A percentile compares a stretch with the other conserved stretches of the same genome.
These are phyloP conservation scores for Eutypa lata DNA, from an alignment of 2,329 filamentous ascomycete species.

Conservation along the genomic window DNA sequence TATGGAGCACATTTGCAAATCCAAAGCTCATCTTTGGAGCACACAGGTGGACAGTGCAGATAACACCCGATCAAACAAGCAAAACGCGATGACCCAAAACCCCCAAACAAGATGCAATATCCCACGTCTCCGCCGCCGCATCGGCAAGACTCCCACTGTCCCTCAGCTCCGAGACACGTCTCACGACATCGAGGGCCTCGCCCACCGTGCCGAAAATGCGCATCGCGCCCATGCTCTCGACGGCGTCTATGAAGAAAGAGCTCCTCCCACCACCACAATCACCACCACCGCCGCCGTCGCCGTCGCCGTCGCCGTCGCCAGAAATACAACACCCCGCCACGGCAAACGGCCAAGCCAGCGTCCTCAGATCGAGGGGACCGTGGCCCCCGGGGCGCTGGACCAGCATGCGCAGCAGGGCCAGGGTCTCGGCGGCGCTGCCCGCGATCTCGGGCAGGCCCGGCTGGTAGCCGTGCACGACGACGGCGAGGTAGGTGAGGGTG, in stretches of 20 bases:
- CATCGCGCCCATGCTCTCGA: constrained; percentile 19
- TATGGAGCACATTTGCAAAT: background rate
- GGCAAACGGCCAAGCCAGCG: constrained; percentile 25
- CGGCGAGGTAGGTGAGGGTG: constrained; percentile 20
- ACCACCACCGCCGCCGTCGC: constrained; percentile 7
- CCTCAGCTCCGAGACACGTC: constrained; percentile 19
- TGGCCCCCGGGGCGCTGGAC: constrained; percentile 14
- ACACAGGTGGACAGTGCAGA: too few species aligned
- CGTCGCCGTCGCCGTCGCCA: background rate
- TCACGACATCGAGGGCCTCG: constrained; percentile 20
- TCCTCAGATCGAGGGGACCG: constrained; percentile 21
- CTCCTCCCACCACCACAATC: constrained; percentile 12
- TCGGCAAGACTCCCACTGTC: constrained; percentile 7
- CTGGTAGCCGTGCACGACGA: constrained; percentile 21
- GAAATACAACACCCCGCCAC: constrained; percentile 20
- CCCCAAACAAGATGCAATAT: constrained; percentile 22
- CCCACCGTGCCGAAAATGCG: constrained; percentile 22
- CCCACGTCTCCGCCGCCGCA: constrained; percentile 14
- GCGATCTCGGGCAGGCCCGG: constrained; percentile 16
- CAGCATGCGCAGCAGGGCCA: background rate
- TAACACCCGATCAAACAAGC: constrained; percentile 17
- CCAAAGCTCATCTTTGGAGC: background rate
- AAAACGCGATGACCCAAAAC: constrained; percentile 18
- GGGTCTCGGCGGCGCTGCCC: constrained; percentile 9
- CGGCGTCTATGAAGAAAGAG: constrained; percentile 18